Conservation (phyloP, 2,329 filamentous ascomycete genomes). For the Fusarium nanum region DNA sequence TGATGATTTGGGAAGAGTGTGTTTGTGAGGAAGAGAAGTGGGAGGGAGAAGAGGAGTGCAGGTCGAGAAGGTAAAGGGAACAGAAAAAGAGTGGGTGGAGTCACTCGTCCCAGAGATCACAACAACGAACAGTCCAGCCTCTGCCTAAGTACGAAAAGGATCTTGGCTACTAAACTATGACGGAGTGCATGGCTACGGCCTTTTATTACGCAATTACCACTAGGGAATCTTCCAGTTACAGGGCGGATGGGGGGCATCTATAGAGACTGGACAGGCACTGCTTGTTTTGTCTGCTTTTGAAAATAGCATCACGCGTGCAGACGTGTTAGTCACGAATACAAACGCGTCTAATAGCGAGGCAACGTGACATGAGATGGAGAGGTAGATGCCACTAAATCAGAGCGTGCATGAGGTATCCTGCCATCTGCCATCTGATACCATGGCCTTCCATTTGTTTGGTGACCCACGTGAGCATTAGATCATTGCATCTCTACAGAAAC, state of each 20-base stretch:
- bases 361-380: constrained; percentile 5
- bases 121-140: constrained; percentile 2
- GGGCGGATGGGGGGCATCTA: constrained; percentile 1
- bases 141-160: neutral
- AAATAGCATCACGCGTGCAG: constrained; percentile 12
- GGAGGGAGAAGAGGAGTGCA: neutral
- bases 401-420: neutral
- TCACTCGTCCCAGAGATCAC: neutral
- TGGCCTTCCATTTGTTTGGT: constrained; percentile 20
- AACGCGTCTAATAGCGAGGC: constrained; percentile 2
- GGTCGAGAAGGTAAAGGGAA: neutral
- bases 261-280: constrained; percentile 2
- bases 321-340: neutral
- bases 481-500: neutral
- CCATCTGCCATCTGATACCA: constrained; percentile 10
- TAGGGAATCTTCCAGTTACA: constrained; percentile 2
- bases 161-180: neutral
- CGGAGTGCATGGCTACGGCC: neutral
- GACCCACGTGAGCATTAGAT: constrained; percentile 16
- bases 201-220: neutral
- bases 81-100: constrained; percentile 3
- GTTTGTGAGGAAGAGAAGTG: neutral
- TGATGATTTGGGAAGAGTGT: neutral
- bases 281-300: neutral
- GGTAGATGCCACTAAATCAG: constrained; percentile 5